Evolutionary conservation across 1,139 yeast genomes (phyloP).

Genomic region (Arxiozyma telluris): DNA sequence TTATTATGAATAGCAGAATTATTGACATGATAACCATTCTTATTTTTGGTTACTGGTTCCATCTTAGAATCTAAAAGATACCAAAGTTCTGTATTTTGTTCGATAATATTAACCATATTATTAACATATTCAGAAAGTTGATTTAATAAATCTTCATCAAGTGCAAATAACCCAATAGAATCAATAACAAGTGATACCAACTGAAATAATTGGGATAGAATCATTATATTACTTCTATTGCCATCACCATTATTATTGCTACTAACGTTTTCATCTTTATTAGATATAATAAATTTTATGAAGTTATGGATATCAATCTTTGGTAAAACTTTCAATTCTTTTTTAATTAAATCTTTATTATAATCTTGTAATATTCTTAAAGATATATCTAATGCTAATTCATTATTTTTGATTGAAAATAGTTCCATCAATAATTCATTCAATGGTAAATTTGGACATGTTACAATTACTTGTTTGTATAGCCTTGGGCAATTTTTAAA

Average conservation of each 20-base stretch:
- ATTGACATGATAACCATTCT: conserved; percentile 1
- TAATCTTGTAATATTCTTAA: conserved; percentile 57
- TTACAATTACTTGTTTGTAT: conserved; percentile 70
- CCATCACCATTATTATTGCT: conserved; percentile 10
- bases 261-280: conserved; percentile 9
- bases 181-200: conserved; percentile 28
- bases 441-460: conserved; percentile 63
- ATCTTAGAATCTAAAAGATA: conserved; percentile 22
- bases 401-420: conserved; percentile 45
- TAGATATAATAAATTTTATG: conserved; percentile 23
- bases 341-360: conserved; percentile 27
- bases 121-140: conserved; percentile 23
- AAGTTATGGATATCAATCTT: conserved; percentile 28
- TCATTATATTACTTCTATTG: conserved; percentile 9
- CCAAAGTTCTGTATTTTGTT: conserved; percentile 27
- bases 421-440: conserved; percentile 56
- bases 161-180: conserved; percentile 29
- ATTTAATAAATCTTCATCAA: conserved; percentile 21
- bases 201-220: conserved; percentile 26
- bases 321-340: conserved; percentile 24
- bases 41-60: conserved; percentile 2
- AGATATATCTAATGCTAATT: conserved; percentile 61
- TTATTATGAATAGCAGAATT: not conserved
- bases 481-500: conserved; percentile 50
- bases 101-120: conserved; percentile 24